Base-by-base conservation (phyloP, 345 rosid genomes). In the Lagerstroemia speciosa region DNA sequence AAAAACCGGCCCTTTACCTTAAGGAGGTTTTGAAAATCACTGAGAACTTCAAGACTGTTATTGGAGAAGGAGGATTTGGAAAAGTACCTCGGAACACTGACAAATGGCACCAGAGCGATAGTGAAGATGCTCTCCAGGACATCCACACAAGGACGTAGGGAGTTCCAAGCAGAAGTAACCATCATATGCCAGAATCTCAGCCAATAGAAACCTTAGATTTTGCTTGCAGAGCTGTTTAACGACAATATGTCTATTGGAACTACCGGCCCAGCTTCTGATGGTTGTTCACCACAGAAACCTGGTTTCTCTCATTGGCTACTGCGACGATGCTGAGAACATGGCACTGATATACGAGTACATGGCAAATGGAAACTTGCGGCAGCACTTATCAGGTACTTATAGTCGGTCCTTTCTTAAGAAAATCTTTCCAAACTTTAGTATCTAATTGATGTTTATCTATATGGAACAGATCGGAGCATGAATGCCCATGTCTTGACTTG, bases 261-360 rank as follows among this genome's bases (percentile, higher is more conserved):
- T 66, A 83, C 67, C 82, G 86, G 93, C 81, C n/a, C 71, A 76
- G 62, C 85, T 83, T 64, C 78, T 88, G 19, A 67, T 82, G 48
- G 78, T 80, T 77, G 87, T 84, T 72, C 91, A 88, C 41, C 91
- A 89, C 38, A 81, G 73, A 61, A 83, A 86, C 43, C 73, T 89
- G 68, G 81, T 79, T 19, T 71, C 83, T 30, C 76, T 85, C 38
- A 9, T 36, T 50, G 91, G 89, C 10, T 87, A 85, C 38, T 83
- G 89, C 64, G 67, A 77, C 68, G 89, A 87, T 36, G 73, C 68
- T 14, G 70, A 69, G 22, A 77, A 76, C 48, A 53, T 82, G 68
- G 85, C 74, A 53, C 72, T 84, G 27, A 65, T 86, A 20, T 86
- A 86, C 62, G 89, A 80, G 77, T 83, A 62, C 78, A 83, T 88